Evolutionary conservation across 2,329 filamentous ascomycete genomes (phyloP), one percentile per base, ranked within the genome.

Genomic region (Fusarium robinianum): DNA sequence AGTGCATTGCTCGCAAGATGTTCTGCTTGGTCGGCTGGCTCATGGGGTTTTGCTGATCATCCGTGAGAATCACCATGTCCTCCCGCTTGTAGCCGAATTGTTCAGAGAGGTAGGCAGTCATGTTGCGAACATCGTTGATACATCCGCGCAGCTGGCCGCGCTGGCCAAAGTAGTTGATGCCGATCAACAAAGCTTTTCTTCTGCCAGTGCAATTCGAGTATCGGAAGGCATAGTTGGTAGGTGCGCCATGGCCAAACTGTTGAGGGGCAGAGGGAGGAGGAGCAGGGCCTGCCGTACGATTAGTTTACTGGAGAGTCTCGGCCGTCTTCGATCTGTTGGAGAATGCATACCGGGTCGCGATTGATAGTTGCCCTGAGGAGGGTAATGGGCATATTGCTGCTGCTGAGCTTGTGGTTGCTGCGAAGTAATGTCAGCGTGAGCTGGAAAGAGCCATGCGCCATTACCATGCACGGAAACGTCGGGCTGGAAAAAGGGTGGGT

Each of bases 51-150:
- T 96, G 90, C 72, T 96, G 91, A 66, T 97, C 92, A 65, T 97
- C 92, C 25, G 92, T 96, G 66, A 97, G 78, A 51, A 94, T 85
- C 14, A 97, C 92, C 92, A 97, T 97, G 64, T 97, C 91, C 69
- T 96, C 92, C 46, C 90, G 78, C 71, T 90, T 90, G 69, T 97
- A 97, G 19, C 88, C 88, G 67, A 95, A 96, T 63, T 90, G 84
- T 68, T 91, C 83, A 53, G 89, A 88, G 46, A 97, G 75, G 65
- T 96, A 97, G 35, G 80, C 79, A 15, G 90, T 95, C 90, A 97
- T 95, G 73, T 96, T 96, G 71, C 91, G 88, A 29, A 96, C 92
- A 66, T 97, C 92, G 65, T 97, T 96, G 75, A 96, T 96, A 65
- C 92, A 97, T 31, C 92, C 92, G 45, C 90, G 79, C 33, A 96